A percentile compares a stretch with the other conserved stretches of the same genome.
These are phyloP conservation scores for Metschnikowia koreensis DNA, from an alignment of 805 yeast genomes.

Conservation along the genomic window DNA sequence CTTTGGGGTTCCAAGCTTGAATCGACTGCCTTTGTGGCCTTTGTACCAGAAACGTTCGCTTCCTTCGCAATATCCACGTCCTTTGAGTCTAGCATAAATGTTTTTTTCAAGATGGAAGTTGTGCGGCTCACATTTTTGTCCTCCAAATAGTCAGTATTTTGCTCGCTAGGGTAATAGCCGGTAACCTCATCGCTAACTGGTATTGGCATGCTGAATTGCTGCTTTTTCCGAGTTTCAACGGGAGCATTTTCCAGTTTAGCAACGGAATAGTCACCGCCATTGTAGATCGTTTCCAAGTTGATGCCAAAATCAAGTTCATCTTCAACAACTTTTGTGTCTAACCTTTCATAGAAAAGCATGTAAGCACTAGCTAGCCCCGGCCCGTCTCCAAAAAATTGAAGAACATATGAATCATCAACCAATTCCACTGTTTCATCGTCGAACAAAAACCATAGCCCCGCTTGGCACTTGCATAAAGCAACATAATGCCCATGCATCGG, in stretches of 20 bases:
- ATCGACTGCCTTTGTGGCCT: slow-evolving; percentile 4
- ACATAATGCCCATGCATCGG: slow-evolving; percentile 98
- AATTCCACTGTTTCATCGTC: slow-evolving; percentile 95
- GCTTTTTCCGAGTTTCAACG: not conserved
- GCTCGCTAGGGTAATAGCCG: not conserved
- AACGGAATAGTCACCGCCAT: slow-evolving; percentile 37
- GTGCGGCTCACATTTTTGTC: slow-evolving; percentile 9
- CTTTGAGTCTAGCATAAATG: slow-evolving; percentile 26
- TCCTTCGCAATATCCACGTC: slow-evolving; percentile 15
- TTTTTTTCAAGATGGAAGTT: slow-evolving; percentile 30
- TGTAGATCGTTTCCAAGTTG: slow-evolving; percentile 78
- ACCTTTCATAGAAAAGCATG: slow-evolving; percentile 68
- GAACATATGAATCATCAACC: slow-evolving; percentile 78
- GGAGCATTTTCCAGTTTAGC: slow-evolving; percentile 9
- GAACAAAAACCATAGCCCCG: slow-evolving; percentile 84
- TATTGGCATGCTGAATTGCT: not conserved
- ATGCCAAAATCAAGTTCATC: slow-evolving; percentile 41
- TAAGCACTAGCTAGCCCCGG: slow-evolving; percentile 91
- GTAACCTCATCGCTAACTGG: not conserved
- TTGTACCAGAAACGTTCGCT: not conserved
- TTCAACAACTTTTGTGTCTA: slow-evolving; percentile 44
- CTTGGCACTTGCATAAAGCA: slow-evolving; percentile 72
- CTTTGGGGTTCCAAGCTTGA: slow-evolving; percentile 4
- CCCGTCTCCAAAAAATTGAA: slow-evolving; percentile 83
- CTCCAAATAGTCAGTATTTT: not conserved